A percentile compares a stretch with the other conserved stretches of the same genome.
phyloP scores from a whole-genome alignment of 1,139 yeast genomes.

The Spathaspora jeffriesii region DNA sequence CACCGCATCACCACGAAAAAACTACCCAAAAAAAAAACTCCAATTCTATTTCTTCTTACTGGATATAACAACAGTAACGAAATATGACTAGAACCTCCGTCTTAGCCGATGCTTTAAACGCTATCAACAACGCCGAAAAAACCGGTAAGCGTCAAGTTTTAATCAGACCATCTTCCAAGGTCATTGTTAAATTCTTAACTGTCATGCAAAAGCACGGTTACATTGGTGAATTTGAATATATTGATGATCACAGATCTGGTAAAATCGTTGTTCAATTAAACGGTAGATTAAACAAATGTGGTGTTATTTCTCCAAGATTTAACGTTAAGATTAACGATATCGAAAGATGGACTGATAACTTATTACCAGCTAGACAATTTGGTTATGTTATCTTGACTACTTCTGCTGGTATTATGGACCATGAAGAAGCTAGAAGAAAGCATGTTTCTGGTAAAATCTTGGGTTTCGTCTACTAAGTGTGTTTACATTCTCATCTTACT shows the following conservation, averaged over 20 bases:
- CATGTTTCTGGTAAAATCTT: constrained; percentile 98
- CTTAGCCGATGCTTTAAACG: constrained; percentile 98
- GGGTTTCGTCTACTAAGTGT: constrained; percentile 85
- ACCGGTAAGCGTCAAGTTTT: constrained; percentile 99
- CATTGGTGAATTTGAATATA: constrained; percentile 99
- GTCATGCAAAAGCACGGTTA: constrained; percentile 99
- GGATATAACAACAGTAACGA: constrained; percentile 4
- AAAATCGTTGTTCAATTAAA: constrained; percentile 95
- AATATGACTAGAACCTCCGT: constrained; percentile 98
- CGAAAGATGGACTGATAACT: constrained; percentile 98
- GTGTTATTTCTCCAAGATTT: constrained; percentile 98
- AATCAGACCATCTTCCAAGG: constrained; percentile 99
- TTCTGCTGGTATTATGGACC: constrained; percentile 99
- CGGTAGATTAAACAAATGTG: constrained; percentile 99
- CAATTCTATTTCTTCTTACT: constrained; percentile 6
- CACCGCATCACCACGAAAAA: constrained; percentile 1
- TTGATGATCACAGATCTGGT: constrained; percentile 99
- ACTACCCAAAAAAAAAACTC: constrained; percentile 5
- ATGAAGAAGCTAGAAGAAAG: constrained; percentile 99
- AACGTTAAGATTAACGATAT: constrained; percentile 91
- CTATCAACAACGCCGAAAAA: constrained; percentile 99
- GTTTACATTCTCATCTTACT: constrained; percentile 5
- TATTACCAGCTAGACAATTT: constrained; percentile 98
- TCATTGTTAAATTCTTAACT: constrained; percentile 92
- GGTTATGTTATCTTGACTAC: constrained; percentile 97